Conservation (phyloP, 805 yeast species). For the Ogataea zsoltii region DNA sequence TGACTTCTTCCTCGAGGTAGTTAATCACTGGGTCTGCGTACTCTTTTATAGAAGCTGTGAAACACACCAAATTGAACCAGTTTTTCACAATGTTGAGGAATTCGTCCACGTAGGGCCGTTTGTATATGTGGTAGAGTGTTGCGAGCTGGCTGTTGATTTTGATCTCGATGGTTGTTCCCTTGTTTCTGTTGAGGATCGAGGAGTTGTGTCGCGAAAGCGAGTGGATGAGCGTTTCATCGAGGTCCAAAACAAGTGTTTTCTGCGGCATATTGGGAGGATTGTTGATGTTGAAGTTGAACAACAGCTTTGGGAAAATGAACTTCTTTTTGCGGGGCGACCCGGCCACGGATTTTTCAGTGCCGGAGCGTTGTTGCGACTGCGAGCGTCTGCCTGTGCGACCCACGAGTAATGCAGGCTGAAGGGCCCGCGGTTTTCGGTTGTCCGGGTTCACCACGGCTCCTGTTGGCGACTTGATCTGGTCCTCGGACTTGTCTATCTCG, state of each 20-base stretch:
- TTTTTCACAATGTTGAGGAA: constrained; percentile 74
- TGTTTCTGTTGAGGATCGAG: constrained; percentile 42
- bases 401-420: neutral
- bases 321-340: constrained; percentile 25
- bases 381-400: neutral
- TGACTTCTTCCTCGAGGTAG: constrained; percentile 71
- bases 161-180: constrained; percentile 82
- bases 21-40: constrained; percentile 97
- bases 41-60: constrained; percentile 92
- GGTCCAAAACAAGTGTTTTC: constrained; percentile 80
- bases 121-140: constrained; percentile 84
- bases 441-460: constrained; percentile 13
- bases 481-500: constrained; percentile 34
- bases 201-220: constrained; percentile 70
- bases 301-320: constrained; percentile 36
- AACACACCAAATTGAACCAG: constrained; percentile 88
- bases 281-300: constrained; percentile 35
- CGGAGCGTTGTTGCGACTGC: neutral
- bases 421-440: constrained; percentile 6
- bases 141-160: constrained; percentile 65
- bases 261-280: constrained; percentile 33
- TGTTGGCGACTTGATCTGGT: constrained; percentile 37
- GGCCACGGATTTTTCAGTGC: neutral
- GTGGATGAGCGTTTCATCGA: constrained; percentile 94
- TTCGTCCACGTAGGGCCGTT: constrained; percentile 87